A percentile compares a stretch with the other conserved stretches of the same genome.
Conservation (phyloP, 352 stramenopile genomes). For the Plasmopara viticola region DNA sequence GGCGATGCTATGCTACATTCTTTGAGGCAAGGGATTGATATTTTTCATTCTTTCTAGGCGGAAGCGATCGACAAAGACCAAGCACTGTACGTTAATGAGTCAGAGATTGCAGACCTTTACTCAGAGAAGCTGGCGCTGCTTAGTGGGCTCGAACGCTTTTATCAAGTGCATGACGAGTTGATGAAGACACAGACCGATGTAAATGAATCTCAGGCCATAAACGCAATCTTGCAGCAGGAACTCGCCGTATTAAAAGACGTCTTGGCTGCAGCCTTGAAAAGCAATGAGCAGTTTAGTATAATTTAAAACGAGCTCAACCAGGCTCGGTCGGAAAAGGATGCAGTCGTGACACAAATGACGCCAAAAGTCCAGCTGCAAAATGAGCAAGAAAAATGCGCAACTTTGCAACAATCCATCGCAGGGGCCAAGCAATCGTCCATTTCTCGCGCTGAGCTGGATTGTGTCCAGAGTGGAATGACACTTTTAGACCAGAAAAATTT, state of each 20-base stretch:
- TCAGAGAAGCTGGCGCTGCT: constrained; percentile 10
- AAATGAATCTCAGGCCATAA: constrained; percentile 25
- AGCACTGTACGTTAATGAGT: constrained; percentile 22
- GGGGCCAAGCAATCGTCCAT: constrained; percentile 21
- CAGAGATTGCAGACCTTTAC: constrained; percentile 29
- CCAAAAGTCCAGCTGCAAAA: constrained; percentile 19
- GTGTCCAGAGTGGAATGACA: constrained; percentile 29
- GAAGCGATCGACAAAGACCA: constrained; percentile 20
- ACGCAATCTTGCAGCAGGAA: constrained; percentile 27
- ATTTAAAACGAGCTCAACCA: constrained; percentile 24
- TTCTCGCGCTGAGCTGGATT: constrained; percentile 29
- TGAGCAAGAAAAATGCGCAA: constrained; percentile 24
- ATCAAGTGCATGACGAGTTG: constrained; percentile 20
- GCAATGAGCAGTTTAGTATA: constrained; percentile 22
- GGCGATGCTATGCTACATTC: constrained; percentile 18
- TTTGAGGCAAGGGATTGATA: constrained; percentile 26
- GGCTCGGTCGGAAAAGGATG: constrained; percentile 21
- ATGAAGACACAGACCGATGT: constrained; percentile 28
- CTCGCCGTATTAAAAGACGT: constrained; percentile 28
- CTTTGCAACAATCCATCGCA: constrained; percentile 20
- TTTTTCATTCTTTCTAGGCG: constrained; percentile 13
- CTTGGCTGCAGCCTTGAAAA: constrained; percentile 31
- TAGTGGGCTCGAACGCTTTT: constrained; percentile 26
- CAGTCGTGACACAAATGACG: constrained; percentile 15
- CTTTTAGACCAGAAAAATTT: constrained; percentile 28